Base-by-base conservation (phyloP, 1,284 basidiomycete species). In the Moesziomyces sp. region DNA sequence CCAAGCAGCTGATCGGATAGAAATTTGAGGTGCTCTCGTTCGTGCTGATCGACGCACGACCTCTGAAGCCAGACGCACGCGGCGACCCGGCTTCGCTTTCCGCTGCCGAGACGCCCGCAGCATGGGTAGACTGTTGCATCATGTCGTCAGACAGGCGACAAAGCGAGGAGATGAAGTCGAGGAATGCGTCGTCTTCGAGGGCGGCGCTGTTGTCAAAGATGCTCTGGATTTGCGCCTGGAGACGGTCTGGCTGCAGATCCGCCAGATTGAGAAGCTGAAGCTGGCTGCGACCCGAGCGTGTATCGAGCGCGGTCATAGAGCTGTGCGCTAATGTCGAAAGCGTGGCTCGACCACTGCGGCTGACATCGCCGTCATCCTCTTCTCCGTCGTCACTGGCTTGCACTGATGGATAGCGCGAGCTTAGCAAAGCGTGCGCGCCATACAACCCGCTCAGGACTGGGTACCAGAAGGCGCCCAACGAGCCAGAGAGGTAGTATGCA, bases 381-480 rank as follows among this genome's bases (percentile, higher is more conserved):
- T 46, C 46, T 6, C 11, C 11, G 10, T 57, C 54, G 9, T 50
- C 50, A 11, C 21, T 21, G 4, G 38, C 55, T 21, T 30, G 49
- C 16, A 38, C 28, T 9, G 53, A 16, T 8, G 69, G 26, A 21
- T 51, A 49, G 3, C 53, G 47, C 13, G 68, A 58, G n/a, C 49
- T 33, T 10, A 78, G 52, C 28, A 69, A 23, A 9, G 61, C 52
- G 10, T 74, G 58, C 3, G 80, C 82, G 38, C 65, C 62, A 38
- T 75, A 77, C 5, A 82, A 47, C 3, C 71, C 71, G 48, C 97
- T 94, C 48, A 99, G 88, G 8, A 98, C 89, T 47, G 91, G 89
- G 81, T 93, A 94, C 96, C 96, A 99, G 69, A 91, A 93, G 42
- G 89, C 88, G 11, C 91, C 93, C 0, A 98, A 88, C 56, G 90